phyloP scores from a whole-genome alignment of 1,139 yeast genomes.

The Hansenula anomala region DNA sequence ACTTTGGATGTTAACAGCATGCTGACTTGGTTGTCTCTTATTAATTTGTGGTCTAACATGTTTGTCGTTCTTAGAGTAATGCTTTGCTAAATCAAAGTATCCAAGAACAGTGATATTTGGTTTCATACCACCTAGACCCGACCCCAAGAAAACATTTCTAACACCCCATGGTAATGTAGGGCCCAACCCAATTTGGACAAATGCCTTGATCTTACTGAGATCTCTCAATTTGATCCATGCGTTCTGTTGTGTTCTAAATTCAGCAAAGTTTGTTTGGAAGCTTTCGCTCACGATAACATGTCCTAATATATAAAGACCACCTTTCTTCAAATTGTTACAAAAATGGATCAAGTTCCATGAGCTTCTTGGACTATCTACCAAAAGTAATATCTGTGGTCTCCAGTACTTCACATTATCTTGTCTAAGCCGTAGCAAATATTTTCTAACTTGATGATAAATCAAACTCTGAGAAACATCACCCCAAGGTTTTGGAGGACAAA shows the following conservation, averaged over 20 bases:
- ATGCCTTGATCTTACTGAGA: constrained; percentile 74
- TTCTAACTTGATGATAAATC: constrained; percentile 93
- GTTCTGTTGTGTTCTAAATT: constrained; percentile 62
- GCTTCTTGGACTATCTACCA: constrained; percentile 88
- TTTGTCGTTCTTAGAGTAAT: constrained; percentile 13
- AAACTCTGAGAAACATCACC: constrained; percentile 95
- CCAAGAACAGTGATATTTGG: constrained; percentile 94
- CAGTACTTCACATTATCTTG: constrained; percentile 95
- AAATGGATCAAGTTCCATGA: constrained; percentile 91
- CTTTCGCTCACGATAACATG: constrained; percentile 69
- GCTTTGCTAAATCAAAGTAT: constrained; percentile 57
- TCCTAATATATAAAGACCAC: constrained; percentile 87
- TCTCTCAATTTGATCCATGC: constrained; percentile 88
- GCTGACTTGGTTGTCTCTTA: constrained; percentile 6
- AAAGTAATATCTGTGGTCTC: constrained; percentile 88
- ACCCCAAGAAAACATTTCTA: constrained; percentile 82
- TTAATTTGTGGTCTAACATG: constrained; percentile 11
- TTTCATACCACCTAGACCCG: constrained; percentile 95
- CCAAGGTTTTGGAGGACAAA: constrained; percentile 93
- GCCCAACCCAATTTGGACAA: constrained; percentile 87
- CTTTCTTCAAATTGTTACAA: constrained; percentile 91
- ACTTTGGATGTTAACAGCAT: constrained; percentile 21
- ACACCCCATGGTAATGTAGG: constrained; percentile 96
- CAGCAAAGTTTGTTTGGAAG: constrained; percentile 59
- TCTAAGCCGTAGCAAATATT: constrained; percentile 67